Base-by-base conservation (phyloP, 371 early-diverging fungal species). In the Mucor lusitanicus region DNA sequence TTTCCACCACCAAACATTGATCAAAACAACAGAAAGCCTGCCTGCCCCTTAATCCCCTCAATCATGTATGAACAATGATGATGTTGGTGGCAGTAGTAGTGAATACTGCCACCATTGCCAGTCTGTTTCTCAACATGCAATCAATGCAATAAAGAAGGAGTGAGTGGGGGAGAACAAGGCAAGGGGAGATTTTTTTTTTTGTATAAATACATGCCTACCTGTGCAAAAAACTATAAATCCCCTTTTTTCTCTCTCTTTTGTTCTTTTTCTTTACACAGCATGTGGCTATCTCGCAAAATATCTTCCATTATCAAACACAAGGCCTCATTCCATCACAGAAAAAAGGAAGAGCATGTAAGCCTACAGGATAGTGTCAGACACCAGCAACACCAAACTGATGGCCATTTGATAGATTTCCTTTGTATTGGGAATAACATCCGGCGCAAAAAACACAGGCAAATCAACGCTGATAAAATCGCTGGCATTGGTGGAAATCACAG, bases 211-310 rank as follows among this genome's bases (percentile, higher is more conserved):
- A 53, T 53, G 3, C 12, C 12, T 53, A 53, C 53, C 25, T 46
- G n/a, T 12, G 27, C 13, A 53, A 13, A 50, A 1, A 40, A 40
- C 1, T 17, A 40, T 40, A 27, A 27, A 53, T 61, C 40, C 60
- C 58, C 48, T 58, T 63, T 68, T 60, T 48, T 42, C 57, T 48
- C 28, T 60, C 59, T 57, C 50, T 61, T 27, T 42, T 28, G 28
- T 42, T 40, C 15, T 54, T 32, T 33, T 17, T 60, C 11, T 28
- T 42, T 19, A 40, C 6, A 30, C 33, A 15, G 13, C 13, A 77
- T 77, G 77, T 77, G 77, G 77, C 46, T 77, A 61, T 67, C 77
- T 63, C 77, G 75, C 25, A 77, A 74, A 62, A 61, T 77, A 57
- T 53, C 35, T 17, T 61, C 42, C 15, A 42, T 67, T 2, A 23